These are phyloP conservation scores for Coccomyxa sp. DNA, from an alignment of 139 green algal species.

Conservation along the genomic window DNA sequence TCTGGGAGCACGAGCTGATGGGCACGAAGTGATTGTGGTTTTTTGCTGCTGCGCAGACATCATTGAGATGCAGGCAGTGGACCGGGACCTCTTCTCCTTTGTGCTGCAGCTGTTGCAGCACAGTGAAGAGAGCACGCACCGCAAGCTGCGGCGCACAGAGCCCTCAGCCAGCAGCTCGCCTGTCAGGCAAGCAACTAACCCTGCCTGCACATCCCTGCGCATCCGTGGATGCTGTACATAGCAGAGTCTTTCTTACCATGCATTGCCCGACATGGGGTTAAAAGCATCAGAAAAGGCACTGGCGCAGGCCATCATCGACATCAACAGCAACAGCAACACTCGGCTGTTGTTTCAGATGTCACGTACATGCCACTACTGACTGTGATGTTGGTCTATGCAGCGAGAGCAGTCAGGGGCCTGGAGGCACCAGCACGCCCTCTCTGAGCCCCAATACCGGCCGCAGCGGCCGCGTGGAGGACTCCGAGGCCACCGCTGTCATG, in stretches of 20 bases:
- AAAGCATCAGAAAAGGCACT: background rate
- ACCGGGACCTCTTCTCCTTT: conserved; percentile 51
- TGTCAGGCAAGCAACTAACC: too few relatives aligned
- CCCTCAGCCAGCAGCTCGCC: conserved; percentile 1
- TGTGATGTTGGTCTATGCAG: too few relatives aligned
- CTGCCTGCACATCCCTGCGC: too few relatives aligned
- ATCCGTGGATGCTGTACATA: background rate
- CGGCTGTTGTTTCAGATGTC: background rate
- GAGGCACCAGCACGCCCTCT: background rate
- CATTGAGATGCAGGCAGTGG: conserved; percentile 41
- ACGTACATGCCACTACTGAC: too few relatives aligned
- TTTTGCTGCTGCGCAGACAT: background rate
- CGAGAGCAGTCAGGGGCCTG: background rate
- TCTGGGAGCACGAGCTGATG: background rate
- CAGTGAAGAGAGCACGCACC: background rate
- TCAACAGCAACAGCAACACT: background rate
- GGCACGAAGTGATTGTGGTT: background rate
- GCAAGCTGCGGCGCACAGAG: conserved; percentile 2
- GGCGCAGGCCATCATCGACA: background rate
- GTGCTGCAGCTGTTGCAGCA: conserved; percentile 38
- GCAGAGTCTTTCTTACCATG: background rate
- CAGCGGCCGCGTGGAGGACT: background rate
- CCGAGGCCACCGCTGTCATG: conserved; percentile 3
- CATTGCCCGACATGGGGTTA: background rate
- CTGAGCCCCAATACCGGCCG: background rate